phyloP scores from a whole-genome alignment of 345 rosid species.

The Melaleuca quinquenervia region DNA sequence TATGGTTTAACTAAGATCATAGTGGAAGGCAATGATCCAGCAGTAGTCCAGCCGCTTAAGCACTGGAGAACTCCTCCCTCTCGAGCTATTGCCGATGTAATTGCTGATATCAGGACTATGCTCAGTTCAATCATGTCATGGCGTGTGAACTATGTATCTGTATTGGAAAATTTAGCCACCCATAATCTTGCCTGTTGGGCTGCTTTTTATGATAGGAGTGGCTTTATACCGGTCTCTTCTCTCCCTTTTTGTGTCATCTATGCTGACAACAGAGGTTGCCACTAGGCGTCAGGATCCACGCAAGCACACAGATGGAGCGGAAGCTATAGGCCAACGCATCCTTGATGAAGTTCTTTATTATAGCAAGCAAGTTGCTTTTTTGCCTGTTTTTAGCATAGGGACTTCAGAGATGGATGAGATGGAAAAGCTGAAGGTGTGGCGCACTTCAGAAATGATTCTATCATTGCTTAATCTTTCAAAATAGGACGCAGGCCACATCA shows the following conservation, averaged over 20 bases:
- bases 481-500: neutral
- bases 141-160: neutral
- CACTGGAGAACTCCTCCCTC: neutral
- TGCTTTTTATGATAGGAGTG: neutral
- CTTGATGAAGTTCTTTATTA: neutral
- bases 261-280: neutral
- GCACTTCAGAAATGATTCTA: neutral
- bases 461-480: neutral
- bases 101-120: neutral
- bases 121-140: neutral
- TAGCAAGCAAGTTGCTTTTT: neutral
- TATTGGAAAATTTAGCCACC: neutral
- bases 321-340: neutral
- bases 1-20: neutral
- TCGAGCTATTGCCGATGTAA: neutral
- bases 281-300: neutral
- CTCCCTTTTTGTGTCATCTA: conserved; percentile 2
- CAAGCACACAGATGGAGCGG: neutral
- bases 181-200: conserved; percentile 2
- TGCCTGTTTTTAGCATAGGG: neutral
- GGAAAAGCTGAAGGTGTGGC: neutral
- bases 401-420: neutral
- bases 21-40: neutral
- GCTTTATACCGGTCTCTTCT: neutral
- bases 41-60: neutral